These are phyloP conservation scores for Dictyophora rubrovolvata DNA, from an alignment of 768 basidiomycete genomes.

Conservation along the genomic window DNA sequence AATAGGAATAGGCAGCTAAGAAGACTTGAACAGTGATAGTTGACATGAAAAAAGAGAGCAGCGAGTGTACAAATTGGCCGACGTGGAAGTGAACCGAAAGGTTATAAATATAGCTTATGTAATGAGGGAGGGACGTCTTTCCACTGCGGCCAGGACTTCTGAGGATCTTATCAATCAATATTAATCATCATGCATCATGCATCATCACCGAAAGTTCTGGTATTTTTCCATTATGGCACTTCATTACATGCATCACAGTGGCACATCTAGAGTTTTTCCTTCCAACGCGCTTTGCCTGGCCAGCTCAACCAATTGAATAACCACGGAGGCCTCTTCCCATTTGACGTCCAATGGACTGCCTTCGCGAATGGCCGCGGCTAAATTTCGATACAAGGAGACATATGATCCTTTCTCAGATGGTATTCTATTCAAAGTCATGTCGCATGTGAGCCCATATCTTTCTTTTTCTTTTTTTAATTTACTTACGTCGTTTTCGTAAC, in stretches of 20 bases:
- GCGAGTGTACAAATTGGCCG: not conserved
- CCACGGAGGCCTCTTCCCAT: conserved; percentile 62
- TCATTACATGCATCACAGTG: not conserved
- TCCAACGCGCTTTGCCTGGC: conserved; percentile 58
- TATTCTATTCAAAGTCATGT: not conserved
- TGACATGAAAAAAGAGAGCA: conserved; percentile 13
- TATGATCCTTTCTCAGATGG: conserved; percentile 47
- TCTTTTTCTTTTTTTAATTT: conserved; percentile 20
- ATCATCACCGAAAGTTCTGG: too few relatives aligned
- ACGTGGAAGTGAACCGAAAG: conserved; percentile 16
- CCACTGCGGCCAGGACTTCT: too few relatives aligned
- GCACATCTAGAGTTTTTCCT: conserved; percentile 32
- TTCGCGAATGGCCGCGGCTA: conserved; percentile 51
- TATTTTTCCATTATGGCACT: too few relatives aligned
- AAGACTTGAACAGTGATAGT: conserved; percentile 47
- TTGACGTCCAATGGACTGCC: conserved; percentile 48
- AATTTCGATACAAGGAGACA: conserved; percentile 50
- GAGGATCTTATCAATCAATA: not conserved
- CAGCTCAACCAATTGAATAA: conserved; percentile 71
- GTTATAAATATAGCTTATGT: conserved; percentile 17
- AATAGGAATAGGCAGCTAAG: conserved; percentile 63
- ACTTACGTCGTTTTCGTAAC: conserved; percentile 24
- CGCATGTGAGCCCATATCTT: not conserved
- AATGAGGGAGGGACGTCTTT: not conserved
- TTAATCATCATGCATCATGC: too few relatives aligned